phyloP scores from a whole-genome alignment of 192 early-diverging fungal genomes.

The Lunasporangiospora selenospora region DNA sequence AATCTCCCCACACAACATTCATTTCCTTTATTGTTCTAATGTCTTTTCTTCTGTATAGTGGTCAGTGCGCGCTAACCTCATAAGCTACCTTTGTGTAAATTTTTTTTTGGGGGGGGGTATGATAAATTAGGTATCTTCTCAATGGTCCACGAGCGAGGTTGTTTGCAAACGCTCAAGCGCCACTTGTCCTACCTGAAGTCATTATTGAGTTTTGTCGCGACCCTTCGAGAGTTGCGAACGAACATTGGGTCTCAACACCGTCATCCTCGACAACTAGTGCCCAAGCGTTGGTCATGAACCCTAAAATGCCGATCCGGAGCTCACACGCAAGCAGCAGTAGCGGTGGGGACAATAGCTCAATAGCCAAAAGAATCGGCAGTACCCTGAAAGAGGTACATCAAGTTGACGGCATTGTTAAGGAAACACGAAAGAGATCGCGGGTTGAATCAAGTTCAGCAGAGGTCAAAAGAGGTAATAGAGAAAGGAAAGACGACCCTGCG shows the following conservation, averaged over 20 bases:
- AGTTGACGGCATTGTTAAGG: not conserved
- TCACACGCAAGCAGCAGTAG: too few species aligned
- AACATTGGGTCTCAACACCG: too few species aligned
- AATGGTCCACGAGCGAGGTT: constrained; percentile 19
- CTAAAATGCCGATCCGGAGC: too few species aligned
- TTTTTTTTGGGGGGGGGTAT: not conserved
- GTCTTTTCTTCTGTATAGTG: not conserved
- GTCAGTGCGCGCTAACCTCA: too few species aligned
- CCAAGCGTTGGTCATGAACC: too few species aligned
- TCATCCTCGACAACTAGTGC: too few species aligned
- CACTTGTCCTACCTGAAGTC: constrained; percentile 12
- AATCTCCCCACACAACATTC: not conserved
- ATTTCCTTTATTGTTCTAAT: not conserved
- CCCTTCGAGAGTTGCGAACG: constrained; percentile 15
- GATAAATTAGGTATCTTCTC: constrained; percentile 24
- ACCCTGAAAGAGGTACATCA: not conserved
- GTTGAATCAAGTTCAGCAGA: not conserved
- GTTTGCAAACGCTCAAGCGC: constrained; percentile 8
- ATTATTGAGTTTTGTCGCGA: constrained; percentile 27
- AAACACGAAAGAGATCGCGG: not conserved
- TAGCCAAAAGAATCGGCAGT: not conserved
- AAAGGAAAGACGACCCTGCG: not conserved
- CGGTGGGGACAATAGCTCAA: too few species aligned
- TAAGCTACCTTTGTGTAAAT: not conserved
- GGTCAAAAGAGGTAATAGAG: not conserved